A percentile compares a stretch with the other conserved stretches of the same genome.
phyloP scores from a whole-genome alignment of 306 rosid species.

The Prunus persica region DNA sequence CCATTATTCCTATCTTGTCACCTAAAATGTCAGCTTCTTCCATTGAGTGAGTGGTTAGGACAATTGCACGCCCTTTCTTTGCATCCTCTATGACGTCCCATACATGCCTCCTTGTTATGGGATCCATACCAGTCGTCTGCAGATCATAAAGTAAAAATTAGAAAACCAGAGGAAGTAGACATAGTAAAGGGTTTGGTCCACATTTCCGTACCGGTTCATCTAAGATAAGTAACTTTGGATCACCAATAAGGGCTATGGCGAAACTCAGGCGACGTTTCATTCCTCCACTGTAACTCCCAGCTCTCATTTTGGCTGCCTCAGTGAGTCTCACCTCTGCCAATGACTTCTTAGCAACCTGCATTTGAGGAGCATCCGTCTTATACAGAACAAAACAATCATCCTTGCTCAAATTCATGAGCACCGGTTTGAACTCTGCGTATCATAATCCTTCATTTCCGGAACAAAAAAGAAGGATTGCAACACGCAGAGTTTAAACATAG shows the following conservation, averaged over 20 bases:
- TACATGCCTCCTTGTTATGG: slow-evolving; percentile 88
- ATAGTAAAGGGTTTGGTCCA: slow-evolving; percentile 5
- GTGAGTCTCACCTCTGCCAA: slow-evolving; percentile 73
- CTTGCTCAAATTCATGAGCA: no score
- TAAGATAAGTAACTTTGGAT: slow-evolving; percentile 74
- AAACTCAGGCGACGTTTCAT: slow-evolving; percentile 93
- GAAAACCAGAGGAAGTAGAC: slow-evolving; percentile 15
- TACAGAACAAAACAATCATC: not conserved
- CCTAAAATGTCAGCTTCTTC: slow-evolving; percentile 94
- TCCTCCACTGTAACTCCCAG: slow-evolving; percentile 93
- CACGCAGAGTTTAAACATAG: no score
- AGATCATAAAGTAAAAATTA: slow-evolving; percentile 30
- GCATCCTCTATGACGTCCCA: slow-evolving; percentile 90
- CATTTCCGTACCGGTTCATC: slow-evolving; percentile 75
- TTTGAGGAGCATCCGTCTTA: slow-evolving; percentile 7
- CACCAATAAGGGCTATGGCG: slow-evolving; percentile 86
- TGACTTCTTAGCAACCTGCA: slow-evolving; percentile 54
- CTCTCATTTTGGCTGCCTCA: slow-evolving; percentile 68
- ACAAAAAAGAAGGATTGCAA: not conserved
- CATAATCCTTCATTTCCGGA: not conserved
- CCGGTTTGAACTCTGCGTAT: no score
- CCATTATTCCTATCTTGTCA: slow-evolving; percentile 91
- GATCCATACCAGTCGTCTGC: slow-evolving; percentile 95
- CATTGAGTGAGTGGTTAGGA: slow-evolving; percentile 95
- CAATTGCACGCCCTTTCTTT: slow-evolving; percentile 75